Percentiles rank a stretch among this genome's conserved stretches.
Evolutionary conservation across 495 filamentous ascomycete genomes (phyloP).

Genomic region (Lepidopterella palustris): DNA sequence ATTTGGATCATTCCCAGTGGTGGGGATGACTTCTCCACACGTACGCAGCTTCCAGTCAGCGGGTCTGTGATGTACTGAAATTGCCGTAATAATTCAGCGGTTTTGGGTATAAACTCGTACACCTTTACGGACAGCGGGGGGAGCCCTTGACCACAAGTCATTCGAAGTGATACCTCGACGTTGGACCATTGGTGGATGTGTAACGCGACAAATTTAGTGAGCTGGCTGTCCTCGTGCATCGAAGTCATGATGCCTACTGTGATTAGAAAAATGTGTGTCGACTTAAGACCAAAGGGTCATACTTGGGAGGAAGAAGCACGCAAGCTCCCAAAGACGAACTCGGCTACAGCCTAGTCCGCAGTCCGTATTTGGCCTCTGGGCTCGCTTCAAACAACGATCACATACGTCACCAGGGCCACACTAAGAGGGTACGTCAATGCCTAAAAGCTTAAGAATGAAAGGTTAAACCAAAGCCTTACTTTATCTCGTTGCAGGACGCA

Average conservation of each 20-base stretch:
- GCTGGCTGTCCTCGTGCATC: slow-evolving; percentile 33
- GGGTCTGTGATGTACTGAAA: slow-evolving; percentile 33
- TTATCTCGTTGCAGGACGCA: slow-evolving; percentile 35
- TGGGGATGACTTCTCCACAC: slow-evolving; percentile 29
- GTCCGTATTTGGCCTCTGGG: slow-evolving; percentile 25
- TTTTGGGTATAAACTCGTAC: slow-evolving; percentile 35
- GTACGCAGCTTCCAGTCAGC: slow-evolving; percentile 7
- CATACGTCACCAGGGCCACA: slow-evolving; percentile 33
- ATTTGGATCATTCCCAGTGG: slow-evolving; percentile 34
- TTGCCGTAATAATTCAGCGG: slow-evolving; percentile 24
- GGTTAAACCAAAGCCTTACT: slow-evolving; percentile 19
- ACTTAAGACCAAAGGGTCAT: slow-evolving; percentile 11
- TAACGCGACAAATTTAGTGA: slow-evolving; percentile 29
- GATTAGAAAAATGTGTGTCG: background rate
- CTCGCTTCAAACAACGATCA: slow-evolving; percentile 29
- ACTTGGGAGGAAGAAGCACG: slow-evolving; percentile 32
- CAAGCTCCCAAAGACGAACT: slow-evolving; percentile 30
- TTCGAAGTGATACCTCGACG: slow-evolving; percentile 15
- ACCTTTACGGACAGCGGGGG: slow-evolving; percentile 29
- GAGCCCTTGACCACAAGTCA: slow-evolving; percentile 21
- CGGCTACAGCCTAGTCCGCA: slow-evolving; percentile 31
- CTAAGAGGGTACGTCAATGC: slow-evolving; percentile 14
- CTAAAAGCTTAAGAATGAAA: slow-evolving; percentile 2
- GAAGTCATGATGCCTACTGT: slow-evolving; percentile 27
- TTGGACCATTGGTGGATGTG: slow-evolving; percentile 29